These are phyloP conservation scores for Trametes gibbosa DNA, from an alignment of 768 basidiomycete genomes.

Conservation along the genomic window DNA sequence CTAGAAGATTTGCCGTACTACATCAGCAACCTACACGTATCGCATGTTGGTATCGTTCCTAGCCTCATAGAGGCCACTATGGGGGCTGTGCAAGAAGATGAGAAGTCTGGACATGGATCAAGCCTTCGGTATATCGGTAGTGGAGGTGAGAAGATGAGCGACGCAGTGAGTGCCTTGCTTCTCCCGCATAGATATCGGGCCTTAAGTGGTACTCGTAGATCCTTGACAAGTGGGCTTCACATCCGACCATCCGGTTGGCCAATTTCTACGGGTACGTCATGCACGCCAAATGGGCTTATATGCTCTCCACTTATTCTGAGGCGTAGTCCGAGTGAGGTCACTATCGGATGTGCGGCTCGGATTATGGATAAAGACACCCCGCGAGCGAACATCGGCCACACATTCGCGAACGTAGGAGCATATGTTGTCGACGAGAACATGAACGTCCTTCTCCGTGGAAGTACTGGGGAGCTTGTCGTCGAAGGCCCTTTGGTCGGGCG, in stretches of 20 bases:
- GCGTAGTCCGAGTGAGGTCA: constrained; percentile 46
- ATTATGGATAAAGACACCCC: constrained; percentile 40
- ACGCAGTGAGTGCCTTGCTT: constrained; percentile 36
- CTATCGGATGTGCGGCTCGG: constrained; percentile 50
- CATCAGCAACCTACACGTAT: constrained; percentile 39
- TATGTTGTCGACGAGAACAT: constrained; percentile 44
- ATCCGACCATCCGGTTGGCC: constrained; percentile 41
- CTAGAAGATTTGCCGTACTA: constrained; percentile 43
- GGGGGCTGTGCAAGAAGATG: constrained; percentile 28
- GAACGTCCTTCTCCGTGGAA: constrained; percentile 42
- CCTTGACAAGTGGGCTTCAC: constrained; percentile 48
- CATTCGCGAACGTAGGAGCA: constrained; percentile 35
- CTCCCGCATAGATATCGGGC: background rate
- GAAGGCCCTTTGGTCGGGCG: constrained; percentile 49
- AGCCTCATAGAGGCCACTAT: constrained; percentile 52
- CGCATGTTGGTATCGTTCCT: constrained; percentile 51
- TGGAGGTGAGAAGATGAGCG: constrained; percentile 53
- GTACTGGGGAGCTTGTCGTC: constrained; percentile 48
- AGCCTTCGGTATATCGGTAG: constrained; percentile 44
- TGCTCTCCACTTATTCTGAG: background rate
- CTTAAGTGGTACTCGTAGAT: constrained; percentile 22
- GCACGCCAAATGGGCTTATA: background rate
- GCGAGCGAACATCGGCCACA: constrained; percentile 43
- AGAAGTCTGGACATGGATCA: constrained; percentile 30
- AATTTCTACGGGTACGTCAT: constrained; percentile 46